These are phyloP conservation scores for Elymus sibiricus DNA, from an alignment of 176 grass and related monocot genomes.

Conservation along the genomic window DNA sequence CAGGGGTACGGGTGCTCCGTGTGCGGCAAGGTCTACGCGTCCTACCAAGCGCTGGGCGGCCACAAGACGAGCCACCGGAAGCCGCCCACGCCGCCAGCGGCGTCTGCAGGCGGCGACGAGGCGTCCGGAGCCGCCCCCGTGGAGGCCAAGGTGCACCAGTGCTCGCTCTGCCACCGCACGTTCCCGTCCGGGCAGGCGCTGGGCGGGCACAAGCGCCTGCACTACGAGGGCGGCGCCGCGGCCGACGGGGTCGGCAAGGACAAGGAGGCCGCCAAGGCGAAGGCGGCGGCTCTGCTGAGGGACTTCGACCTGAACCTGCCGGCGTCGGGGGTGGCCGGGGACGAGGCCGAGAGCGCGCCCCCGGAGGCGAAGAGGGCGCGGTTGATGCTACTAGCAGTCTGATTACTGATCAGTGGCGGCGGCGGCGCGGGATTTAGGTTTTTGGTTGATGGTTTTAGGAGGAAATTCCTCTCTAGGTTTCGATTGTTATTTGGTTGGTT, in stretches of 20 bases:
- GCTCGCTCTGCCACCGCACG: constrained; percentile 54
- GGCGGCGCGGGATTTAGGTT: constrained; percentile 17
- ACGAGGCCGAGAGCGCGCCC: constrained; percentile 12
- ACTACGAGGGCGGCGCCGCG: constrained; percentile 57
- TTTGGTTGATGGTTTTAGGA: not conserved
- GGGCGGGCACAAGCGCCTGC: constrained; percentile 84
- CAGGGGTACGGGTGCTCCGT: constrained; percentile 56
- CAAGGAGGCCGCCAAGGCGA: constrained; percentile 4
- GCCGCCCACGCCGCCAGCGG: not conserved
- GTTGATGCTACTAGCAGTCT: constrained; percentile 17
- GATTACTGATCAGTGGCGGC: not conserved
- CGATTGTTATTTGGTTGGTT: constrained; percentile 37
- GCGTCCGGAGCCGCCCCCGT: not conserved
- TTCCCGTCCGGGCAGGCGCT: constrained; percentile 88
- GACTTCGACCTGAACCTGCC: constrained; percentile 70
- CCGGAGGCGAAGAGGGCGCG: constrained; percentile 51
- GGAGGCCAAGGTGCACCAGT: constrained; percentile 58
- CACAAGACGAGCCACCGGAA: constrained; percentile 89
- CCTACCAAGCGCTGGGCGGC: constrained; percentile 84
- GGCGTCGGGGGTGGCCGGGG: not conserved
- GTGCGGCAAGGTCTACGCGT: constrained; percentile 63
- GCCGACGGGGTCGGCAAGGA: constrained; percentile 1
- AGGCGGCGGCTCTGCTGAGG: not conserved
- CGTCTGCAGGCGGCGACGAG: not conserved
- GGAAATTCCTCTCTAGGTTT: constrained; percentile 20